phyloP scores from a whole-genome alignment of 2,329 filamentous ascomycete species.

The Cordyceps cicadae region DNA sequence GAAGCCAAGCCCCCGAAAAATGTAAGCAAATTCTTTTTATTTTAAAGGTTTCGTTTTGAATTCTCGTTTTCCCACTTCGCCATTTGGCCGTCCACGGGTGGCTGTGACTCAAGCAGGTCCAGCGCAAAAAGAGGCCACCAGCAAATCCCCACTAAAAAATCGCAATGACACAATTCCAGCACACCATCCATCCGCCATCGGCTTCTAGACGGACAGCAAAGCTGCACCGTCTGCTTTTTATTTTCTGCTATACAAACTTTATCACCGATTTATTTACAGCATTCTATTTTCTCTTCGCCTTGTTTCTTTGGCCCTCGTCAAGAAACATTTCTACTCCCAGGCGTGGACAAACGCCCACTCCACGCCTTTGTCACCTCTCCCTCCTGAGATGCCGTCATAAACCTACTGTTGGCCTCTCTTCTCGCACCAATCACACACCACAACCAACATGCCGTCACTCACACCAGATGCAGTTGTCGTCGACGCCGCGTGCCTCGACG shows the following conservation, averaged over 20 bases:
- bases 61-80: not conserved
- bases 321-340: not conserved
- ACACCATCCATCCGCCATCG: constrained; percentile 8
- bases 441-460: not conserved
- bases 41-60: not conserved
- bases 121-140: not conserved
- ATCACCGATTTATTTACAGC: not conserved
- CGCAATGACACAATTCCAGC: constrained; percentile 12
- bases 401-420: not conserved
- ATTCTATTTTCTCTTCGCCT: not conserved
- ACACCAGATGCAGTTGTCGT: not conserved
- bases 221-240: not conserved
- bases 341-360: not conserved
- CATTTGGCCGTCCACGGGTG: not conserved
- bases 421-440: not conserved
- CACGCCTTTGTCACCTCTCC: not conserved
- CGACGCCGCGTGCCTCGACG: not conserved
- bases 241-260: not conserved
- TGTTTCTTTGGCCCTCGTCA: not conserved
- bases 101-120: constrained; percentile 1
- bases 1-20: not conserved
- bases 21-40: not conserved
- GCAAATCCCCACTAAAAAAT: constrained; percentile 6
- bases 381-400: not conserved
- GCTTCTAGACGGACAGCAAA: not conserved